phyloP scores from a whole-genome alignment of 1,139 yeast genomes.

The Zygosaccharomyces sapae region DNA sequence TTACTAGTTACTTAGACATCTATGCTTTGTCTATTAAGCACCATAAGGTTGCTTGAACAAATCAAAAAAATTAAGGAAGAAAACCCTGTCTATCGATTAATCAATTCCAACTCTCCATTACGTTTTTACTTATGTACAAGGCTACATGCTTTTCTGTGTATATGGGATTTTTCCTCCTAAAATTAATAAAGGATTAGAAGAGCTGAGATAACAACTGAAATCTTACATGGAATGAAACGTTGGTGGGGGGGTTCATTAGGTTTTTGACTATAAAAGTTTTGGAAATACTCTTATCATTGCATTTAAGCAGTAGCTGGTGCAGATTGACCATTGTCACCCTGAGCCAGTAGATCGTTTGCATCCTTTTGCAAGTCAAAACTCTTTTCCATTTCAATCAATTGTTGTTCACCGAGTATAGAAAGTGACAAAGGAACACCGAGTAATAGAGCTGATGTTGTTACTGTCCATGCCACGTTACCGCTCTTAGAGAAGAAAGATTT shows the following conservation, averaged over 20 bases:
- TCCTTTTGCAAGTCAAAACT: conserved; percentile 83
- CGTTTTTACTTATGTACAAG: conserved; percentile 18
- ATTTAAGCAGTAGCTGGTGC: conserved; percentile 25
- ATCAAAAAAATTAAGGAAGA: neutral
- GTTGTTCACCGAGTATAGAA: conserved; percentile 88
- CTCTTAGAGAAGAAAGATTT: conserved; percentile 51
- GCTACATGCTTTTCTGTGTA: conserved; percentile 13
- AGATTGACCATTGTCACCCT: conserved; percentile 51
- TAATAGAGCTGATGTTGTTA: conserved; percentile 78
- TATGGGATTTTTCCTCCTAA: neutral
- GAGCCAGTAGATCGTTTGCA: conserved; percentile 77
- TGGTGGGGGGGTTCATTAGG: conserved; percentile 2
- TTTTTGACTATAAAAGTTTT: neutral
- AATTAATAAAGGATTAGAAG: neutral
- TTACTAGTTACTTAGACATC: conserved; percentile 78
- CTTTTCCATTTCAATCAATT: conserved; percentile 89
- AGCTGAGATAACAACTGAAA: neutral
- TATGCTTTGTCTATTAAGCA: conserved; percentile 83
- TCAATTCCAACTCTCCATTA: conserved; percentile 7
- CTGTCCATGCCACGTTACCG: conserved; percentile 78
- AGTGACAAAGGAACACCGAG: conserved; percentile 90
- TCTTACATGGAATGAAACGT: conserved; percentile 4
- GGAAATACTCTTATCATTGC: conserved; percentile 3
- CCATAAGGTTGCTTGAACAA: conserved; percentile 46
- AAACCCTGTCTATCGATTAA: conserved; percentile 2